phyloP scores from a whole-genome alignment of 176 grass and related monocot species.

The Poa pratensis region DNA sequence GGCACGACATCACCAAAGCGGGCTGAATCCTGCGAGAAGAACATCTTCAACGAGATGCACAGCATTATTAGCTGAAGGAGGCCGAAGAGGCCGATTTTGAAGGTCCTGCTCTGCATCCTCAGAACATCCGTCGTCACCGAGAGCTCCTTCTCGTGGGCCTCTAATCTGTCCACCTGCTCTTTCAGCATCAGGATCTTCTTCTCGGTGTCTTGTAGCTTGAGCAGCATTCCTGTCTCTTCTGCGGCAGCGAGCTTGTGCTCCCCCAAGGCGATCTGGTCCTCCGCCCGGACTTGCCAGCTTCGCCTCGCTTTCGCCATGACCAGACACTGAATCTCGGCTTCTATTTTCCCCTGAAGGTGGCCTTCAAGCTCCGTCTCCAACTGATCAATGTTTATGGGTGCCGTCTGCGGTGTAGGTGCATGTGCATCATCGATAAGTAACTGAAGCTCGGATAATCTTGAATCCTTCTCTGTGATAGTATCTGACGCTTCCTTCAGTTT shows the following conservation, averaged over 20 bases:
- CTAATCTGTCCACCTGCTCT: conserved; percentile 50
- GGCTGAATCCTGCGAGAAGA: conserved; percentile 36
- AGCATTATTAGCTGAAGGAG: conserved; percentile 62
- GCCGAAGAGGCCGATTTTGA: conserved; percentile 57
- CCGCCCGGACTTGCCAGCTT: conserved; percentile 54
- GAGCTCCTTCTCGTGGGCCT: conserved; percentile 53
- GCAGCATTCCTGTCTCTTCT: conserved; percentile 21
- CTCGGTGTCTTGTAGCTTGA: conserved; percentile 47
- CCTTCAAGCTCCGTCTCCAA: conserved; percentile 59
- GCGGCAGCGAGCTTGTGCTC: conserved; percentile 47
- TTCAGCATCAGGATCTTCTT: conserved; percentile 53
- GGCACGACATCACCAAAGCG: conserved; percentile 49
- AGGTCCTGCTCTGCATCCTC: conserved; percentile 55
- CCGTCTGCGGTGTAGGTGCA: background rate
- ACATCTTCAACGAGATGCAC: conserved; percentile 52
- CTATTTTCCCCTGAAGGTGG: conserved; percentile 60
- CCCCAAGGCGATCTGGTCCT: conserved; percentile 55
- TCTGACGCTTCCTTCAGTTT: conserved; percentile 56
- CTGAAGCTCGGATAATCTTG: conserved; percentile 56
- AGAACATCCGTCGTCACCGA: conserved; percentile 45
- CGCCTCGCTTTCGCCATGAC: conserved; percentile 56
- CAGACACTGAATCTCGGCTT: conserved; percentile 59
- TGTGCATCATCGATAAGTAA: conserved; percentile 15
- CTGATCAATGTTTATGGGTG: conserved; percentile 35
- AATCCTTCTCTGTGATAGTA: conserved; percentile 58